Conservation (phyloP, 768 basidiomycete genomes). For the Tulasnella sp. region DNA sequence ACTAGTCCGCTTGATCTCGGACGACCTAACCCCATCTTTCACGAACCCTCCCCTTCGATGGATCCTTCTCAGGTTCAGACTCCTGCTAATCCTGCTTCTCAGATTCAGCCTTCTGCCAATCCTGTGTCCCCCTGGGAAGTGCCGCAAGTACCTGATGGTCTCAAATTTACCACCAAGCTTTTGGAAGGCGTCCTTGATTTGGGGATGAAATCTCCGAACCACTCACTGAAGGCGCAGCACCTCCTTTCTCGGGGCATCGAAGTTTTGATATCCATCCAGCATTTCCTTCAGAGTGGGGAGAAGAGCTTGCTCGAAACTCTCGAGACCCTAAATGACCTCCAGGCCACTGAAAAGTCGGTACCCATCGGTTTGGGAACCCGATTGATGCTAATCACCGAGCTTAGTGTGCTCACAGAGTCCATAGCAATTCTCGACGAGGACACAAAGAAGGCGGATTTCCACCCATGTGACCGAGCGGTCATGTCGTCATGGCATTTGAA, state of each 20-base stretch:
- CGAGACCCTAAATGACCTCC: background rate
- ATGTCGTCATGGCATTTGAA: constrained; percentile 2
- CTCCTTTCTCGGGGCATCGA: background rate
- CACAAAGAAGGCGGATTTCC: background rate
- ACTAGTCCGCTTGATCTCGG: background rate
- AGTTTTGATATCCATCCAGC: background rate
- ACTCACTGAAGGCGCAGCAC: background rate
- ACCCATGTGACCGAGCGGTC: background rate
- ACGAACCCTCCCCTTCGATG: background rate
- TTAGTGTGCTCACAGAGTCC: background rate
- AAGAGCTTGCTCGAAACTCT: background rate
- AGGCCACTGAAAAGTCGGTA: background rate
- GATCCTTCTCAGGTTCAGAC: no score
- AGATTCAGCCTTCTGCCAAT: background rate
- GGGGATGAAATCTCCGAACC: background rate
- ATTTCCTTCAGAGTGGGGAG: background rate
- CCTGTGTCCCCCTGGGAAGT: background rate
- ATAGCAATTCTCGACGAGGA: background rate
- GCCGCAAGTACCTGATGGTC: background rate
- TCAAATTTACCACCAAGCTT: background rate
- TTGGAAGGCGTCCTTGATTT: background rate
- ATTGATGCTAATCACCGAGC: background rate
- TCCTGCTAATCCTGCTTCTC: no score
- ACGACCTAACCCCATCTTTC: background rate
- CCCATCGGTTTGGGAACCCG: background rate